Conservation (phyloP, 2,329 filamentous ascomycete species). For the Onygenales sp. region DNA sequence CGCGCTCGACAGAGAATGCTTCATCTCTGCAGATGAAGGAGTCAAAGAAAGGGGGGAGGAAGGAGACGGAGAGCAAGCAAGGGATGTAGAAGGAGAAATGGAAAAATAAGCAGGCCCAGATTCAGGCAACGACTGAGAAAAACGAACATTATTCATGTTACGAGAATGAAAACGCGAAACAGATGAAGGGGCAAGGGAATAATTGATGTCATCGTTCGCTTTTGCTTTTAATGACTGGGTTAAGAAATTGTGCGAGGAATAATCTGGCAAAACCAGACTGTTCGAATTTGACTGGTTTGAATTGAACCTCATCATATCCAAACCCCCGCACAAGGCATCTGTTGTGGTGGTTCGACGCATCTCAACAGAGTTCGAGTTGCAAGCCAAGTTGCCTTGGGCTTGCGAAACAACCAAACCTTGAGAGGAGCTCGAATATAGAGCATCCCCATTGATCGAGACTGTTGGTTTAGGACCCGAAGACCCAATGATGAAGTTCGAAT, state of each 20-base stretch:
- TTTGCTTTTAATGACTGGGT: slow-evolving; percentile 16
- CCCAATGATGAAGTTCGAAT: background rate
- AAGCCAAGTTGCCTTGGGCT: slow-evolving; percentile 7
- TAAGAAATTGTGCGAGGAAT: slow-evolving; percentile 19
- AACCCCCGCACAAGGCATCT: slow-evolving; percentile 33
- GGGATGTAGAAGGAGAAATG: slow-evolving; percentile 25
- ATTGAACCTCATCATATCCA: slow-evolving; percentile 37
- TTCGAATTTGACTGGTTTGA: slow-evolving; percentile 25
- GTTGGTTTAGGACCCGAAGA: background rate
- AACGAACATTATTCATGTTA: slow-evolving; percentile 21
- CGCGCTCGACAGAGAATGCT: slow-evolving; percentile 38
- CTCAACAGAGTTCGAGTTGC: slow-evolving; percentile 23
- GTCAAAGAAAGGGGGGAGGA: slow-evolving; percentile 24
- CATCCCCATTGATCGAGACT: slow-evolving; percentile 10
- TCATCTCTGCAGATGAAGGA: slow-evolving; percentile 40
- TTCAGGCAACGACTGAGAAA: slow-evolving; percentile 21
- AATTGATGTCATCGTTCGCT: slow-evolving; percentile 20
- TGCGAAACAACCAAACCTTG: slow-evolving; percentile 13
- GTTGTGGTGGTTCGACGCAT: slow-evolving; percentile 38
- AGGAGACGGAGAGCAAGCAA: slow-evolving; percentile 20
- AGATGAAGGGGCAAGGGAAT: slow-evolving; percentile 16
- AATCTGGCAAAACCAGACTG: slow-evolving; percentile 14
- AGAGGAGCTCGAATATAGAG: slow-evolving; percentile 13
- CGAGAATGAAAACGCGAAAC: slow-evolving; percentile 15
- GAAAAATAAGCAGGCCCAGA: slow-evolving; percentile 24